A percentile compares a stretch with the other conserved stretches of the same genome.
Evolutionary conservation across 1,139 yeast genomes (phyloP).

Genomic region (Blastobotrys proliferans): DNA sequence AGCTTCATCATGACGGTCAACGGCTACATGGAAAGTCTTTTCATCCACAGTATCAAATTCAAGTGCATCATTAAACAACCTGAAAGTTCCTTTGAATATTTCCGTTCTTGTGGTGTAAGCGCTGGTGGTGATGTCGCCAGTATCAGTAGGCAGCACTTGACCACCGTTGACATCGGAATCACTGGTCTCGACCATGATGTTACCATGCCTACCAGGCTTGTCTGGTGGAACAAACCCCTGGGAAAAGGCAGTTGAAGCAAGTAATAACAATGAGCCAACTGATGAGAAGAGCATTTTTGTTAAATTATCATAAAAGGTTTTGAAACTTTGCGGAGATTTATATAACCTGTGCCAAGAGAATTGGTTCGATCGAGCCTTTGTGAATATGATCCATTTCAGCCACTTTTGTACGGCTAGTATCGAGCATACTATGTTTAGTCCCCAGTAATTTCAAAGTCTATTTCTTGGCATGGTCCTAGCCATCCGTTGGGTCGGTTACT

Average conservation of each 20-base stretch:
- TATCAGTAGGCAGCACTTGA: background rate
- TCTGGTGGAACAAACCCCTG: conserved; percentile 4
- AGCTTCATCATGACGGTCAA: background rate
- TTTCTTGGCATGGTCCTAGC: too few relatives aligned
- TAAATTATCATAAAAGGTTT: background rate
- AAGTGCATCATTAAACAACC: background rate
- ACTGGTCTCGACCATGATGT: background rate
- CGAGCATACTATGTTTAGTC: too few relatives aligned
- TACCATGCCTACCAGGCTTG: conserved; percentile 1
- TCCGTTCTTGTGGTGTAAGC: background rate
- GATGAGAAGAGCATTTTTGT: background rate
- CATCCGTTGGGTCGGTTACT: too few relatives aligned
- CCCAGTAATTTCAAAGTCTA: too few relatives aligned
- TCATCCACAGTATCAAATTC: background rate
- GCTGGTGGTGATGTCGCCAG: too few relatives aligned
- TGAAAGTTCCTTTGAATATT: background rate
- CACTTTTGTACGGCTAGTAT: too few relatives aligned
- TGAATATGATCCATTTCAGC: too few relatives aligned
- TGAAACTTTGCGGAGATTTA: too few relatives aligned
- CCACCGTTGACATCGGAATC: background rate
- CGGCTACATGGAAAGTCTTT: conserved; percentile 1
- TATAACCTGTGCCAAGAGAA: too few relatives aligned
- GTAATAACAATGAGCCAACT: background rate
- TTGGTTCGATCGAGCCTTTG: too few relatives aligned
- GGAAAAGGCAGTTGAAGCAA: background rate